phyloP scores from a whole-genome alignment of 345 rosid genomes.

The Mallotus nudiflorus region DNA sequence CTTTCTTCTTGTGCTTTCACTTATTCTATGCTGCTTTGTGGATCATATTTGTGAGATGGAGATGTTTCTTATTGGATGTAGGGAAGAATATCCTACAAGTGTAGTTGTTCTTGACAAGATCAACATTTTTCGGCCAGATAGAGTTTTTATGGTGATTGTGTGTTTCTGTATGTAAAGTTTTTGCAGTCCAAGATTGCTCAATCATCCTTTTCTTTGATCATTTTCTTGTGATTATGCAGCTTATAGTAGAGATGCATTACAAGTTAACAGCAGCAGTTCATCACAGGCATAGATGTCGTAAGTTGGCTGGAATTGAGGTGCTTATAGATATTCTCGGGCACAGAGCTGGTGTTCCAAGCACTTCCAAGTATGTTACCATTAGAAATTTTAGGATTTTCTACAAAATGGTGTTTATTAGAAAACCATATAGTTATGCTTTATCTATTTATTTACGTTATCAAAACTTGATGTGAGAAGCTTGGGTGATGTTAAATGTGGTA shows the following conservation, averaged over 20 bases:
- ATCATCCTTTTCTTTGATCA: slow-evolving; percentile 8
- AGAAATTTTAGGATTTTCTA: neutral
- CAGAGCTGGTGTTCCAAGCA: slow-evolving; percentile 76
- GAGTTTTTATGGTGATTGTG: slow-evolving; percentile 79
- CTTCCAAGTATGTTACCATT: slow-evolving; percentile 50
- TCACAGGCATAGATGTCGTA: slow-evolving; percentile 76
- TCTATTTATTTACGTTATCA: neutral
- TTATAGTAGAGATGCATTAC: slow-evolving; percentile 81
- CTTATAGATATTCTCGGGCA: slow-evolving; percentile 71
- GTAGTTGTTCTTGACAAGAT: slow-evolving; percentile 68
- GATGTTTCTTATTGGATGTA: slow-evolving; percentile 38
- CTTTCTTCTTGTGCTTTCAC: slow-evolving; percentile 20
- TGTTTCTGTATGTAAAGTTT: slow-evolving; percentile 5
- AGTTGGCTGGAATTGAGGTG: slow-evolving; percentile 77
- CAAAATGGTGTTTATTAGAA: neutral
- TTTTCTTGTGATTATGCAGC: slow-evolving; percentile 47
- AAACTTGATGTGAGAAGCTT: no score
- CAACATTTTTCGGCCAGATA: slow-evolving; percentile 85
- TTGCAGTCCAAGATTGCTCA: slow-evolving; percentile 15
- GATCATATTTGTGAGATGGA: slow-evolving; percentile 15
- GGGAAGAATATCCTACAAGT: slow-evolving; percentile 46
- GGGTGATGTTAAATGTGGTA: neutral
- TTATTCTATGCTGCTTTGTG: slow-evolving; percentile 15
- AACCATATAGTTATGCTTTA: no score
- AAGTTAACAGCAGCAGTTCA: slow-evolving; percentile 69